These are phyloP conservation scores for Cucurbita moschata DNA, from an alignment of 306 rosid genomes.

Conservation along the genomic window DNA sequence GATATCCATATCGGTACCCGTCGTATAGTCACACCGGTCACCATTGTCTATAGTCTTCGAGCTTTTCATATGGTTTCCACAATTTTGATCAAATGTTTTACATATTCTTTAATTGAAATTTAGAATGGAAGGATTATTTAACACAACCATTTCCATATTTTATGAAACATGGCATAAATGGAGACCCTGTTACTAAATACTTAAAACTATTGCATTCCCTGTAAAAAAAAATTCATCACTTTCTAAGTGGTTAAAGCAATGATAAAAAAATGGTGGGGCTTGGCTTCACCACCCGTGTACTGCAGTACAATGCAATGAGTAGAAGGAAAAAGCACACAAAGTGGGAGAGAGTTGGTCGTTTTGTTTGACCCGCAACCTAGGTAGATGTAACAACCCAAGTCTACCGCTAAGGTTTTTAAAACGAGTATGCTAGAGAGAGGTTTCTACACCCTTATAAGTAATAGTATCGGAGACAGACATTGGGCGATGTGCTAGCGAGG, in stretches of 20 bases:
- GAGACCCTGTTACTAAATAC: neutral
- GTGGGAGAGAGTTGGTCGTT: conserved; percentile 20
- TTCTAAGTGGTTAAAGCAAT: neutral
- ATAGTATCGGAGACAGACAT: too few relatives aligned
- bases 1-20: conserved; percentile 73
- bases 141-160: conserved; percentile 9
- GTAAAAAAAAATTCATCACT: neutral
- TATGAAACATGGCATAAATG: conserved; percentile 3
- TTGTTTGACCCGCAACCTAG: conserved; percentile 13
- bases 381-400: neutral
- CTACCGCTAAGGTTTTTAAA: too few relatives aligned
- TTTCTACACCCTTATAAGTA: too few relatives aligned
- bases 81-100: conserved; percentile 42
- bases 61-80: conserved; percentile 16
- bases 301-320: conserved; percentile 6
- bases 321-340: conserved; percentile 20
- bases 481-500: too few relatives aligned
- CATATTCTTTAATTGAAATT: conserved; percentile 82
- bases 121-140: conserved; percentile 14
- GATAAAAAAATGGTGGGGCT: neutral
- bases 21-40: conserved; percentile 42
- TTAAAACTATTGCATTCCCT: neutral
- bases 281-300: conserved; percentile 12
- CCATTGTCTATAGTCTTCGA: neutral
- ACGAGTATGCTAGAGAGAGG: too few relatives aligned